Evolutionary conservation across 805 yeast genomes (phyloP), one percentile per base, ranked within the genome.

Genomic region (Ogataea salicorniae): DNA sequence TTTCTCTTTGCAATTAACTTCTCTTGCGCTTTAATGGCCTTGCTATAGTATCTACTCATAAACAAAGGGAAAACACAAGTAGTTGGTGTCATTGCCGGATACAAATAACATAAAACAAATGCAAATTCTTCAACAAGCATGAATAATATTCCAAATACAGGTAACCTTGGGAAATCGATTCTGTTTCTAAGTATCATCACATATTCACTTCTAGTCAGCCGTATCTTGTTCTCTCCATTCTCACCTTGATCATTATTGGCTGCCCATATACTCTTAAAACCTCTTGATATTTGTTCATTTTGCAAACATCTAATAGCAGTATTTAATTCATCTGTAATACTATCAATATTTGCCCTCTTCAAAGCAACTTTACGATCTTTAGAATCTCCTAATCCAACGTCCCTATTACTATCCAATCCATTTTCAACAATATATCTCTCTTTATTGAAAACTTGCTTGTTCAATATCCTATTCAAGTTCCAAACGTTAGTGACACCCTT

Each of bases 51-150:
- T 26, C 72, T 56, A 2, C 76, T 73, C 35, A 70, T 54, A 22
- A 77, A 63, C 7, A 64, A 62, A 1, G 85, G 85, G 18, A 80
- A 61, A 6, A 76, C 67, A 62, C 88, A 83, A 0, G 87, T 83
- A 50, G 74, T 74, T 0, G 88, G 90, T 4, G 83, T 72, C 14
- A 83, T 55, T 37, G 71, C 71, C 0, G 90, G 89, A 42, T 81
- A 64, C 1, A 68, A 49, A 46, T 70, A 73, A 49, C 83, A 74
- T 6, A 83, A 50, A 0, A 77, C 41, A 1, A 86, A 79, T 0
- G 86, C 79, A 42, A 69, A 53, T 55, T 83, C 89, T 59, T 79
- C 79, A 50, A 79, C 74, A 1, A 81, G 55, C n/a, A 74, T 62
- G 49, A 80, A 75, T 1, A 81, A 55, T 1, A 77, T 55, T 0